These are phyloP conservation scores for Podospora pseudocomata DNA, from an alignment of 495 filamentous ascomycete genomes.

Conservation along the genomic window DNA sequence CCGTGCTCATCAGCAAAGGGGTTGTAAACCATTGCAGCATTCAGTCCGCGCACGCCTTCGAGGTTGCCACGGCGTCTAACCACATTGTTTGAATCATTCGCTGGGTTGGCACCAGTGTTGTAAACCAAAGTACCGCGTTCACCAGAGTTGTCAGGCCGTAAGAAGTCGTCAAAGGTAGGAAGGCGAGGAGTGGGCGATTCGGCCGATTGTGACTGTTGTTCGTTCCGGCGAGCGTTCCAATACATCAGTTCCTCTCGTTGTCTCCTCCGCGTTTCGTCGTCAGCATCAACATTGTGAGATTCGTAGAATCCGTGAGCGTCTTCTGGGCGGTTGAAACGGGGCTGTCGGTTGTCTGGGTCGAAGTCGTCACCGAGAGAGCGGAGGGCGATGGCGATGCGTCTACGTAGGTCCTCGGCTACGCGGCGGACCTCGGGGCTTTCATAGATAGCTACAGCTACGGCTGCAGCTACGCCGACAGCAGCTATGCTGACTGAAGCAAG, in stretches of 20 bases:
- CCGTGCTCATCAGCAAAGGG: conserved; percentile 58
- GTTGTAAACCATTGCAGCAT: conserved; percentile 52
- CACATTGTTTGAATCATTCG: conserved; percentile 35
- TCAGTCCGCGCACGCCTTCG: conserved; percentile 49
- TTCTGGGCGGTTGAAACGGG: conserved; percentile 55
- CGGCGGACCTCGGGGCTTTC: conserved; percentile 76
- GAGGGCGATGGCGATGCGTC: conserved; percentile 73
- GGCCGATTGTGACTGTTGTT: conserved; percentile 19
- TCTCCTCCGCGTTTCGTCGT: conserved; percentile 60
- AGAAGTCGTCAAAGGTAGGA: conserved; percentile 54
- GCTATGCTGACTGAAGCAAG: conserved; percentile 68
- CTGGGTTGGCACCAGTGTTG: conserved; percentile 44
- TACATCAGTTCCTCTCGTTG: conserved; percentile 73
- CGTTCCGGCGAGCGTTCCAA: conserved; percentile 48
- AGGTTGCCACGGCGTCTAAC: conserved; percentile 44
- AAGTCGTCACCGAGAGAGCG: conserved; percentile 75
- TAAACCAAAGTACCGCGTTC: conserved; percentile 50
- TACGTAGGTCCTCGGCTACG: conserved; percentile 70
- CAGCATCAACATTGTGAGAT: conserved; percentile 58
- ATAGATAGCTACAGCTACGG: conserved; percentile 80
- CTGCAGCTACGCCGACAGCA: conserved; percentile 68
- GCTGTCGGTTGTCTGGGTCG: conserved; percentile 52
- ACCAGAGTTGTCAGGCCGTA: conserved; percentile 40
- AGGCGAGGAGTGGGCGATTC: conserved; percentile 16
- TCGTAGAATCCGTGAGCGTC: conserved; percentile 55